phyloP scores from a whole-genome alignment of 176 grass and related monocot species.

The Triticum dicoccoides region DNA sequence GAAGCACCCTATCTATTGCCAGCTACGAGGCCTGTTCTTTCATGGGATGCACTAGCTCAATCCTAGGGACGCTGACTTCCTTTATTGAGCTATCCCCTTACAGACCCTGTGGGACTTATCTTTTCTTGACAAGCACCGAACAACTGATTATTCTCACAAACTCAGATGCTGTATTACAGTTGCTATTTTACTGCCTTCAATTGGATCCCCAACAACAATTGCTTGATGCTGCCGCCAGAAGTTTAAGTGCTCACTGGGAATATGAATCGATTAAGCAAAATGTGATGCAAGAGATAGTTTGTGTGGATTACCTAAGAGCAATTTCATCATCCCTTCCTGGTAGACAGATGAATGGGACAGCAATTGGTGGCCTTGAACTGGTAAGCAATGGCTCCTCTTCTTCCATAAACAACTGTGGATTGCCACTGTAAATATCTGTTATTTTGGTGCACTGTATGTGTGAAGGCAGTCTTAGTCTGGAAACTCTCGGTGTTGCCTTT shows the following conservation, averaged over 20 bases:
- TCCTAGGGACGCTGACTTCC: constrained; percentile 67
- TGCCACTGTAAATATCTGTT: neutral
- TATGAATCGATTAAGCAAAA: constrained; percentile 67
- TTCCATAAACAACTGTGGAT: neutral
- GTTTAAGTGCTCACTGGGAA: constrained; percentile 72
- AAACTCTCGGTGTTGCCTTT: neutral
- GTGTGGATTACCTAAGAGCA: constrained; percentile 51
- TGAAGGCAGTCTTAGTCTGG: neutral
- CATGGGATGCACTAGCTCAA: constrained; percentile 91
- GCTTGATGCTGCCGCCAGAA: constrained; percentile 61
- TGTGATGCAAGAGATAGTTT: constrained; percentile 47
- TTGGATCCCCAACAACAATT: constrained; percentile 61
- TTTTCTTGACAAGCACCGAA: constrained; percentile 55
- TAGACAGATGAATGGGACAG: constrained; percentile 28
- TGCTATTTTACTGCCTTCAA: constrained; percentile 89
- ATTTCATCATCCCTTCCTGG: constrained; percentile 43
- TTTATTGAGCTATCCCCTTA: constrained; percentile 92
- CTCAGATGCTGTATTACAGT: constrained; percentile 77
- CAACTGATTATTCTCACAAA: constrained; percentile 58
- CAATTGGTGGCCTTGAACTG: constrained; percentile 64
- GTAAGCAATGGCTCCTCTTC: constrained; percentile 35
- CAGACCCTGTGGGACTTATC: constrained; percentile 73
- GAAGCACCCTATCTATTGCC: constrained; percentile 68
- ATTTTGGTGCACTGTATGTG: neutral
- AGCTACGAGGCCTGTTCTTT: constrained; percentile 83